Percentiles rank a stretch among this genome's conserved stretches.
These are phyloP conservation scores for Trichoderma parareesei DNA, from an alignment of 495 filamentous ascomycete species.

Conservation along the genomic window DNA sequence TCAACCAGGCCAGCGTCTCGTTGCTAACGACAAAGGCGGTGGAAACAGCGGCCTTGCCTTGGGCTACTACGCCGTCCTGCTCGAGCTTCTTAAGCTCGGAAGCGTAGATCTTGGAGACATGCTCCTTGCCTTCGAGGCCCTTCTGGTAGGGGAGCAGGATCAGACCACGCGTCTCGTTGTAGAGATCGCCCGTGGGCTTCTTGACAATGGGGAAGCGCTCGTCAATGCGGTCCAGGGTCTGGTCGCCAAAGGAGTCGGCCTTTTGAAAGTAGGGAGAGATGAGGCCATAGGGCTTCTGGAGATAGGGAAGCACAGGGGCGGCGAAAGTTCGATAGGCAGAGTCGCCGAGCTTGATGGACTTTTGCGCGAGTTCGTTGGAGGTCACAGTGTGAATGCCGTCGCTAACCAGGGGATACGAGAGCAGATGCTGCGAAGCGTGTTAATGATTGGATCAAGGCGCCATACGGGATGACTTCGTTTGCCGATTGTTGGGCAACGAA, in stretches of 20 bases:
- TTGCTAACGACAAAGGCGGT: slow-evolving; percentile 63
- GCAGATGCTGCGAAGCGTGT: slow-evolving; percentile 56
- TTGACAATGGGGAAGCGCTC: slow-evolving; percentile 76
- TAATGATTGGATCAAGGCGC: neutral
- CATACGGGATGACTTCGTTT: neutral
- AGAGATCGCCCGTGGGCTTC: slow-evolving; percentile 73
- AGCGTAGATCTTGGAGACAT: slow-evolving; percentile 64
- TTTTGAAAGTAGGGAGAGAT: slow-evolving; percentile 74
- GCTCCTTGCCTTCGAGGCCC: slow-evolving; percentile 61
- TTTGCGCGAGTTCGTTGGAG: slow-evolving; percentile 68
- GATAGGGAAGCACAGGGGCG: slow-evolving; percentile 68
- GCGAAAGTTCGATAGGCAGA: slow-evolving; percentile 54
- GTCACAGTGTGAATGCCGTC: slow-evolving; percentile 74
- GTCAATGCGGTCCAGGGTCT: slow-evolving; percentile 66
- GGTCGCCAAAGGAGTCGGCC: slow-evolving; percentile 72
- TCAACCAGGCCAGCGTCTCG: slow-evolving; percentile 55
- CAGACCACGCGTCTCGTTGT: slow-evolving; percentile 53
- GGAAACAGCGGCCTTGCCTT: slow-evolving; percentile 65
- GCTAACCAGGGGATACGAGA: slow-evolving; percentile 75
- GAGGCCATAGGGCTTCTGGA: slow-evolving; percentile 66
- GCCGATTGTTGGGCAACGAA: slow-evolving; percentile 10
- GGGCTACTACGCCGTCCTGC: slow-evolving; percentile 57
- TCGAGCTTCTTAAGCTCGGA: slow-evolving; percentile 71
- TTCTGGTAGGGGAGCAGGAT: slow-evolving; percentile 59
- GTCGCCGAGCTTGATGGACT: slow-evolving; percentile 64